Percentiles rank a stretch among this genome's conserved stretches.
Conservation (phyloP, 495 filamentous ascomycete species). For the Neurospora sp. region DNA sequence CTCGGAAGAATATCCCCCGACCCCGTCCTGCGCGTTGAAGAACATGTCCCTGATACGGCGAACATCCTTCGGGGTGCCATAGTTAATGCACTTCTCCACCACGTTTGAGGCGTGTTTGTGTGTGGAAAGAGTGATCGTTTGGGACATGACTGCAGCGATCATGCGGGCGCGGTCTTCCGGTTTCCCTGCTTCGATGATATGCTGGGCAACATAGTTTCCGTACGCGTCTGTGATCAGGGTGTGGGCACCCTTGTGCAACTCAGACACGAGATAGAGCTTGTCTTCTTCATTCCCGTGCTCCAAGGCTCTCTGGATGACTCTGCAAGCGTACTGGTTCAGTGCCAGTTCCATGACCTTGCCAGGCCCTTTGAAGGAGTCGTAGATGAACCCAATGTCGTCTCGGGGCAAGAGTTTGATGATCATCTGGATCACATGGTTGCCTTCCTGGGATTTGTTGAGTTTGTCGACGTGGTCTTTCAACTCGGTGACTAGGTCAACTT, state of each 20-base stretch:
- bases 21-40: constrained; percentile 48
- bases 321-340: constrained; percentile 78
- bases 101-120: constrained; percentile 98
- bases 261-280: constrained; percentile 59
- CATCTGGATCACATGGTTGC: constrained; percentile 96
- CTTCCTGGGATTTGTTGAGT: constrained; percentile 83
- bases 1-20: background rate
- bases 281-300: constrained; percentile 72
- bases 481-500: constrained; percentile 75
- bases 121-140: constrained; percentile 69
- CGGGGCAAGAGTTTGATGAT: constrained; percentile 79
- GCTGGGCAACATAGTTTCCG: constrained; percentile 95
- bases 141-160: constrained; percentile 59
- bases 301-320: constrained; percentile 87
- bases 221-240: constrained; percentile 79
- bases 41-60: constrained; percentile 60
- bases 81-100: constrained; percentile 85
- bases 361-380: constrained; percentile 63
- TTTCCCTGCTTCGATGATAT: constrained; percentile 77
- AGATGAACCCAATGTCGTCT: constrained; percentile 78
- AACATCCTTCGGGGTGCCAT: constrained; percentile 59
- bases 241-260: constrained; percentile 64
- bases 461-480: constrained; percentile 67
- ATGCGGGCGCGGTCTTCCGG: constrained; percentile 64
- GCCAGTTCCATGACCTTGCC: constrained; percentile 64